Evolutionary conservation across 192 early-diverging fungal genomes (phyloP), one percentile per base, ranked within the genome.

Genomic region (Podila clonocystis): DNA sequence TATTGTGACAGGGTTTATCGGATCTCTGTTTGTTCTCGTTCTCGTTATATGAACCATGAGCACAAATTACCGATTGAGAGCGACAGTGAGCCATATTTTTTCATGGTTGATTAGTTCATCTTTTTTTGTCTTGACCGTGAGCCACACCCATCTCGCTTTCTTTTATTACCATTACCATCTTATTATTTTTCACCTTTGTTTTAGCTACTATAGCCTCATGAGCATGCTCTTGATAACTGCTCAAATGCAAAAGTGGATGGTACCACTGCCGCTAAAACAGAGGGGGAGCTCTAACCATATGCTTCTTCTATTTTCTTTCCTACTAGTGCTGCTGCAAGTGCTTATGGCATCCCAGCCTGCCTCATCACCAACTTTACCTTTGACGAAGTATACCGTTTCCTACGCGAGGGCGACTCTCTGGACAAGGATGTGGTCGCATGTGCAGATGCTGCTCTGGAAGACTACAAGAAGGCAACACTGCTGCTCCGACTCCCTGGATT

Each of bases 291-390:
- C 41, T 45, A 70, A 63, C 29, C 61, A 26, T 38, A 29, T 33
- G 28, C 3, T 24, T 38, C 58, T n/a, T 59, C 5, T 24, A 17
- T 19, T 29, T 36, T 30, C 26, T 9, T 11, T 38, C 34, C 45
- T 29, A 49, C 41, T 62, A 87, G 86, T 65, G 86, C 88, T n/a
- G 89, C 89, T 28, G 86, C 89, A 11, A 72, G 78, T 12, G 70
- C 34, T 38, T 86, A 73, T 9, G 80, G 80, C 11, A 87, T 88
- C 24, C 87, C 88, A 19, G 70, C 88, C 12, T 79, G 65, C 20
- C 82, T 89, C 19, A 83, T 86, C 11, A 85, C 84, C 52, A 90
- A 88, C 59, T 89, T 89, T 62, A 88, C 89, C 3, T 89, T 89
- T 79, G 88, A 88, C 62, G 85, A 83, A 38, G 88, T 87, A 4